phyloP scores from a whole-genome alignment of 2,329 filamentous ascomycete species.

The Fusarium udum region DNA sequence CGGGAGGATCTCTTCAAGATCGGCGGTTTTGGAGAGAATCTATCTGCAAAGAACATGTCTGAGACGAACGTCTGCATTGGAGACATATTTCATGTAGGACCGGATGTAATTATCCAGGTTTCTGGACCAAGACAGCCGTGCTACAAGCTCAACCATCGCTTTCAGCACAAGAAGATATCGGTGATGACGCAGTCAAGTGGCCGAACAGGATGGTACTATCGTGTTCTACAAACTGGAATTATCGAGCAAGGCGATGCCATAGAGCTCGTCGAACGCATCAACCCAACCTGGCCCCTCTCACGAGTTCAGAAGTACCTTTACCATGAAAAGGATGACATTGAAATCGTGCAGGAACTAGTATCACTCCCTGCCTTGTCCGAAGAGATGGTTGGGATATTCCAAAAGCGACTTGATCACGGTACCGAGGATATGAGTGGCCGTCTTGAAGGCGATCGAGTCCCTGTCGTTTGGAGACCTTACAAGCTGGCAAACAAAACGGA shows the following conservation, averaged over 20 bases:
- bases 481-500: slow-evolving; percentile 3
- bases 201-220: slow-evolving; percentile 31
- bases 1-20: slow-evolving; percentile 22
- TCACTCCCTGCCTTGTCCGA: slow-evolving; percentile 2
- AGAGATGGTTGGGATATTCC: slow-evolving; percentile 20
- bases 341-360: slow-evolving; percentile 1
- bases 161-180: slow-evolving; percentile 30
- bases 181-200: slow-evolving; percentile 18
- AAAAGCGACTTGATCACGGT: slow-evolving; percentile 1
- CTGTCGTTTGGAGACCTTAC: slow-evolving; percentile 20
- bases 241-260: slow-evolving; percentile 12
- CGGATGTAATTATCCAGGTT: slow-evolving; percentile 23
- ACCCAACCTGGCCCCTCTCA: slow-evolving; percentile 20
- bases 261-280: slow-evolving; percentile 10
- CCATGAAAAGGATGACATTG: slow-evolving; percentile 13
- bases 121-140: slow-evolving; percentile 31
- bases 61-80: slow-evolving; percentile 35
- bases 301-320: slow-evolving; percentile 19
- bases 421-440: slow-evolving; percentile 22
- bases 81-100: slow-evolving; percentile 20
- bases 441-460: slow-evolving; percentile 8
- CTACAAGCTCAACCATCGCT: slow-evolving; percentile 35
- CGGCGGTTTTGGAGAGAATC: slow-evolving; percentile 32
- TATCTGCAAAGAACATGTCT: slow-evolving; percentile 20
- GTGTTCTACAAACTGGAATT: slow-evolving; percentile 14